Evolutionary conservation across 768 basidiomycete genomes (phyloP).

Genomic region (Pisolithus microcarpus): DNA sequence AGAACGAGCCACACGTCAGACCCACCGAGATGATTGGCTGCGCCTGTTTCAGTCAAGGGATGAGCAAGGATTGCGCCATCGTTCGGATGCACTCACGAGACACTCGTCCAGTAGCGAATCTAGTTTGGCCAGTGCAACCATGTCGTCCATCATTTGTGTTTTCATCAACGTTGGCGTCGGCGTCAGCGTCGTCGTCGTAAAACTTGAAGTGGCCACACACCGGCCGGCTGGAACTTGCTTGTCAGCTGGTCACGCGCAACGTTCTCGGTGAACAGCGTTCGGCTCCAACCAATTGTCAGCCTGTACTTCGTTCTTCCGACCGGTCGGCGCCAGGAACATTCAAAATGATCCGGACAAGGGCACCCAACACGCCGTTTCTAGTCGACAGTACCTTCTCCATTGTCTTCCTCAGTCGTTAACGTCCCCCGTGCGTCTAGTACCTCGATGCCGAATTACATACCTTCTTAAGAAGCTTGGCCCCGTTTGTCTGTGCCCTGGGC

Average conservation of each 20-base stretch:
- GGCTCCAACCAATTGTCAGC: neutral
- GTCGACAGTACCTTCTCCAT: too few species aligned
- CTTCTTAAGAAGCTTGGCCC: too few species aligned
- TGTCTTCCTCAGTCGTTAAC: too few species aligned
- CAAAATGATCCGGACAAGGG: neutral
- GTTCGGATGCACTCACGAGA: conserved; percentile 13
- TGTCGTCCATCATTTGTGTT: neutral
- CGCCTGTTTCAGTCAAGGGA: conserved; percentile 5
- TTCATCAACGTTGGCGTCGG: neutral
- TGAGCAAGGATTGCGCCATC: conserved; percentile 31
- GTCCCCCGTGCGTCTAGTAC: too few species aligned
- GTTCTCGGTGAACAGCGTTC: neutral
- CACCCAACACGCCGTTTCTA: too few species aligned
- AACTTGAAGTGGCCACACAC: neutral
- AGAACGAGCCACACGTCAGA: neutral
- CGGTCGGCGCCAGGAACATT: neutral
- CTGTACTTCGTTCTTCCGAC: too few species aligned
- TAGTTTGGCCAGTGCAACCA: conserved; percentile 5
- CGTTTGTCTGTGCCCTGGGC: too few species aligned
- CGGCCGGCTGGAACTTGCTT: neutral
- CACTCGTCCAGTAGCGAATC: conserved; percentile 14
- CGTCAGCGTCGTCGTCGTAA: neutral
- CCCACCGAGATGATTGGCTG: conserved; percentile 16
- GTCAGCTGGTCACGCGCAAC: neutral
- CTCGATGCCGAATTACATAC: too few species aligned